Base-by-base conservation (phyloP, 371 early-diverging fungal species). In the Phascolomyces articulosus region DNA sequence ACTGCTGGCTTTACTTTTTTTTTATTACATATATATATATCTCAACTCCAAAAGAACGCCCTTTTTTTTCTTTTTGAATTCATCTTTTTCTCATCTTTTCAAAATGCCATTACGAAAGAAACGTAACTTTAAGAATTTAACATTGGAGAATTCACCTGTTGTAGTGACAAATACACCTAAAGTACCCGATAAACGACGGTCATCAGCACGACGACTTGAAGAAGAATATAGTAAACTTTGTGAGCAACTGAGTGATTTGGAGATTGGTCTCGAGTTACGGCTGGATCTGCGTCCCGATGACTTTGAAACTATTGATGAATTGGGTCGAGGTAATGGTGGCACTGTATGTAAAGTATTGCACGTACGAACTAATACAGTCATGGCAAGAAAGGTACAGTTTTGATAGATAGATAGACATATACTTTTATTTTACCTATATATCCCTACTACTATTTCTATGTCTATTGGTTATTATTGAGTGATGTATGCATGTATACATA, bases 271-370 rank as follows among this genome's bases (percentile, higher is more conserved):
- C 4, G 92, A 92, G 67, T 78, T 90, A 62, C 84, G 89, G 55
- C 75, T 92, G 70, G 93, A 93, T 79, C 75, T 94, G 64, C 88
- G 91, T 68, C 82, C 87, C 53, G 94, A 94, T 67, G 96, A 97
- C 73, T 83, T 97, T 62, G 78, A 84, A 55, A 78, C 85, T 0
- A 65, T 94, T n/a, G 81, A 85, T 66, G 95, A 95, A 69, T 80
- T 96, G 11, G 96, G 95, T 20, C 83, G 90, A 40, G 96, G 96
- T 21, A 91, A 90, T 72, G 96, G 95, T 34, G 96, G 95, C 13
- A 90, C 93, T 18, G 95, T 96, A 26, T 84, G 84, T 56, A 85
- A 89, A 70, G 93, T 93, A 53, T 67, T 85, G 58, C 94, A 96
- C 69, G 78, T 85, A 34, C 86, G 93, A 49, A 91, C 93, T 20